Conservation (phyloP, 805 yeast species). For the Deakozyma indianensis region DNA sequence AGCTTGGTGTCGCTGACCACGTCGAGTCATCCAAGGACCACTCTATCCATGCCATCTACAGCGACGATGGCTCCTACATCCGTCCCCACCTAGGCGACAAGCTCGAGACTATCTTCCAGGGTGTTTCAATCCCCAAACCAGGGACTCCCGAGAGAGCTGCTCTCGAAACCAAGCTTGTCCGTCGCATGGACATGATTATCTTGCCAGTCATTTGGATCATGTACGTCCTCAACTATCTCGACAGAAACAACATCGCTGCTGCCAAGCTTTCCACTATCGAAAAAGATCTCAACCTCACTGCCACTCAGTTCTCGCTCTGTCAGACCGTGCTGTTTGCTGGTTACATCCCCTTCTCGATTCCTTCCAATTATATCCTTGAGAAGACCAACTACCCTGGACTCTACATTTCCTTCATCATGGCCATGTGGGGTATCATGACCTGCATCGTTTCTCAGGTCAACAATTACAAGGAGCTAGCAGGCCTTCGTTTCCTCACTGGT, state of each 20-base stretch:
- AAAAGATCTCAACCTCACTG: constrained; percentile 24
- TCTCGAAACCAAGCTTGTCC: constrained; percentile 17
- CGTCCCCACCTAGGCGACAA: neutral
- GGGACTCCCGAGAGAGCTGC: constrained; percentile 22
- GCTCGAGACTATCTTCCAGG: constrained; percentile 6
- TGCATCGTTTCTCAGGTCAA: constrained; percentile 23
- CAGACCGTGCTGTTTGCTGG: constrained; percentile 24
- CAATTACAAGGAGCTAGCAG: constrained; percentile 19
- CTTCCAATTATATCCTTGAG: constrained; percentile 22
- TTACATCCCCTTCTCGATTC: constrained; percentile 25
- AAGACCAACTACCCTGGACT: constrained; percentile 22
- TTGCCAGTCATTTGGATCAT: constrained; percentile 30
- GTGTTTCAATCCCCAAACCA: constrained; percentile 6
- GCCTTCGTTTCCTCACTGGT: constrained; percentile 27
- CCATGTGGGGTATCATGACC: constrained; percentile 23
- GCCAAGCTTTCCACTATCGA: constrained; percentile 32
- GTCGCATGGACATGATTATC: constrained; percentile 29
- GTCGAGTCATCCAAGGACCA: neutral
- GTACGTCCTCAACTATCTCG: constrained; percentile 32
- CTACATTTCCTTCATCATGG: constrained; percentile 21
- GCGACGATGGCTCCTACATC: neutral
- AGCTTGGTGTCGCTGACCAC: neutral
- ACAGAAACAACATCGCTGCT: constrained; percentile 32
- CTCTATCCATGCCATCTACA: neutral
- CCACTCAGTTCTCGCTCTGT: constrained; percentile 30